phyloP scores from a whole-genome alignment of 108 stramenopile genomes.

The Fragilaria crotonensis region DNA sequence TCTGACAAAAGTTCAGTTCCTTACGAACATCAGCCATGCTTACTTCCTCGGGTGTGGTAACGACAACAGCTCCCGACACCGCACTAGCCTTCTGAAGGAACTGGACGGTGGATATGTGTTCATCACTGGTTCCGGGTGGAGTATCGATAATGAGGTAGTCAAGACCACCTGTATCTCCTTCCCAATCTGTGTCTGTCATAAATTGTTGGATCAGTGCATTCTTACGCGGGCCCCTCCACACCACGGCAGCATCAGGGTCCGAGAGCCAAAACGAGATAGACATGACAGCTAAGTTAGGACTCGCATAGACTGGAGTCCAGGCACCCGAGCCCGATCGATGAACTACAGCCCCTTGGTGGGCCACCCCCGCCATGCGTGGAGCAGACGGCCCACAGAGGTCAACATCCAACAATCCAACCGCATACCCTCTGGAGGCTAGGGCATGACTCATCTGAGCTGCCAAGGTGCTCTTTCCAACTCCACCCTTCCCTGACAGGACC shows the following conservation, averaged over 20 bases:
- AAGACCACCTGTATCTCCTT: conserved; percentile 70
- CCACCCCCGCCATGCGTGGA: conserved; percentile 87
- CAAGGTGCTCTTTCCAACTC: conserved; percentile 96
- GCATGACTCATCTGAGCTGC: conserved; percentile 91
- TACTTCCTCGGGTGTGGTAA: conserved; percentile 98
- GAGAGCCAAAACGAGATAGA: conserved; percentile 95
- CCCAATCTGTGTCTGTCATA: conserved; percentile 90
- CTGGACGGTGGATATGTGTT: conserved; percentile 98
- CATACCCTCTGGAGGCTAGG: conserved; percentile 79
- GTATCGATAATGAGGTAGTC: conserved; percentile 98
- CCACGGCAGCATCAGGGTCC: conserved; percentile 88
- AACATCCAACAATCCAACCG: conserved; percentile 95
- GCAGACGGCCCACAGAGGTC: conserved; percentile 98
- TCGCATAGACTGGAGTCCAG: conserved; percentile 97
- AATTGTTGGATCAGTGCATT: conserved; percentile 99
- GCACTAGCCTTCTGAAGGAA: conserved; percentile 84
- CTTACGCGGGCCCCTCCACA: conserved; percentile 98
- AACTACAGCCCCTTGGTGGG: conserved; percentile 45
- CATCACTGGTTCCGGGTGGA: conserved; percentile 98
- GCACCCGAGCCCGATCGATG: conserved; percentile 85
- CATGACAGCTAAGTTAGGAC: conserved; percentile 92
- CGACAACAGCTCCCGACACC: conserved; percentile 84
- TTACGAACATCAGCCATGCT: conserved; percentile 98
- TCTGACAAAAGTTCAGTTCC: conserved; percentile 96
- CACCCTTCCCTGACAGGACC: conserved; percentile 97